Percentiles rank a stretch among this genome's conserved stretches.
Evolutionary conservation across 352 stramenopile genomes (phyloP).

Genomic region (Phytophthora pistaciae): DNA sequence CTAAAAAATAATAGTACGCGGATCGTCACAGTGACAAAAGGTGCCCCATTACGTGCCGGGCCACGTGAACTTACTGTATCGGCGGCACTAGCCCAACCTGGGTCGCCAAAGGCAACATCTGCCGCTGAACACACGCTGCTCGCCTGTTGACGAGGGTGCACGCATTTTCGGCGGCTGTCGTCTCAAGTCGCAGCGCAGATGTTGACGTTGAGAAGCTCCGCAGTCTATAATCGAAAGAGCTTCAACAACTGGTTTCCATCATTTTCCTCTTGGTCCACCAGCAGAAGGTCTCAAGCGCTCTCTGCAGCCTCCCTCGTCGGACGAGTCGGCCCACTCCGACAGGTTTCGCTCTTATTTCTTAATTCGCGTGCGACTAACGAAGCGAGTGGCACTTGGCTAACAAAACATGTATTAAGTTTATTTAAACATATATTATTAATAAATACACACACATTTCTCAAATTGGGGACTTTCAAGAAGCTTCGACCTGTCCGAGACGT

Average conservation of each 20-base stretch:
- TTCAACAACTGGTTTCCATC: neutral
- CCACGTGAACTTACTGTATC: slow-evolving; percentile 1
- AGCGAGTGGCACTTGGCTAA: too few species aligned
- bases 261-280: neutral
- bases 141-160: neutral
- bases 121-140: slow-evolving; percentile 5
- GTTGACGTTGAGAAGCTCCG: neutral
- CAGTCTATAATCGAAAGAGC: neutral
- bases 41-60: neutral
- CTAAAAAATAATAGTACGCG: slow-evolving; percentile 2
- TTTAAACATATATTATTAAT: too few species aligned
- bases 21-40: slow-evolving; percentile 1
- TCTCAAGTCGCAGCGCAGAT: neutral
- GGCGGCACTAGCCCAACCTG: neutral
- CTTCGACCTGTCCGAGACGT: too few species aligned
- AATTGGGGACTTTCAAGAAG: too few species aligned
- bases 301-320: too few species aligned
- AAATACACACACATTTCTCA: too few species aligned
- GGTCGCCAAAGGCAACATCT: neutral
- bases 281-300: neutral
- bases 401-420: too few species aligned
- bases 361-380: too few species aligned
- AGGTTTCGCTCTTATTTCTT: too few species aligned
- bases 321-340: too few species aligned
- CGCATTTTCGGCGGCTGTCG: neutral